Conservation (phyloP, 495 filamentous ascomycete species). For the Thozetella sp. region DNA sequence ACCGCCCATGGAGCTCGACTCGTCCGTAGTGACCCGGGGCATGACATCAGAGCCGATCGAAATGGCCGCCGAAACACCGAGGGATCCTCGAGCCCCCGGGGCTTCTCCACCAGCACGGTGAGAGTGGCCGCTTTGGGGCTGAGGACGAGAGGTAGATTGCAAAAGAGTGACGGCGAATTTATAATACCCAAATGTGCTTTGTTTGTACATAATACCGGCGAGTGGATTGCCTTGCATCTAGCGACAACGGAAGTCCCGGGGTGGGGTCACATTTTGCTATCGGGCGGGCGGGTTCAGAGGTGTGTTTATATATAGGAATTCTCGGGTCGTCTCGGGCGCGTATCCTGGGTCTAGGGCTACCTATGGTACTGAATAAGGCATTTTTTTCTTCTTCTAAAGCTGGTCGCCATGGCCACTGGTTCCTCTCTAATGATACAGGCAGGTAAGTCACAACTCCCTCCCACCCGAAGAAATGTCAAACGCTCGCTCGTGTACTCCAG, state of each 20-base stretch:
- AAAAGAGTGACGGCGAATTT: not conserved
- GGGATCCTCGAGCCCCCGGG: not conserved
- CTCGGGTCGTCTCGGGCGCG: not conserved
- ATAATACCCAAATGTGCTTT: not conserved
- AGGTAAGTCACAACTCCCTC: too few species aligned
- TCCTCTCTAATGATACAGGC: too few species aligned
- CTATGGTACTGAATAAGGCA: not conserved
- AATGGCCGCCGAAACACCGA: conserved; percentile 7
- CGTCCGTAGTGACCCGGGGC: not conserved
- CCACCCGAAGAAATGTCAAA: not conserved
- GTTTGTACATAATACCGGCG: not conserved
- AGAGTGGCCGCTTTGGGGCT: not conserved
- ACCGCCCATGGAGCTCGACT: conserved; percentile 16
- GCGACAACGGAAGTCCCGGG: not conserved
- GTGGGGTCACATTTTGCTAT: not conserved
- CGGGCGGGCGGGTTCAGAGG: not conserved
- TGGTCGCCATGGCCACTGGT: not conserved
- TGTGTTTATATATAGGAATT: not conserved
- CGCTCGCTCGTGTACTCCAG: too few species aligned
- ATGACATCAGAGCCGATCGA: conserved; percentile 11
- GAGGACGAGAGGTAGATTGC: not conserved
- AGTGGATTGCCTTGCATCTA: not conserved
- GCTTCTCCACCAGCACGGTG: not conserved
- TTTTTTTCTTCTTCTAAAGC: not conserved
- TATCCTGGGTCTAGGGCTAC: not conserved